Evolutionary conservation across 805 yeast species (phyloP), one percentile per base, ranked within the genome.

Genomic region (Kodamaea kakaduensis): DNA sequence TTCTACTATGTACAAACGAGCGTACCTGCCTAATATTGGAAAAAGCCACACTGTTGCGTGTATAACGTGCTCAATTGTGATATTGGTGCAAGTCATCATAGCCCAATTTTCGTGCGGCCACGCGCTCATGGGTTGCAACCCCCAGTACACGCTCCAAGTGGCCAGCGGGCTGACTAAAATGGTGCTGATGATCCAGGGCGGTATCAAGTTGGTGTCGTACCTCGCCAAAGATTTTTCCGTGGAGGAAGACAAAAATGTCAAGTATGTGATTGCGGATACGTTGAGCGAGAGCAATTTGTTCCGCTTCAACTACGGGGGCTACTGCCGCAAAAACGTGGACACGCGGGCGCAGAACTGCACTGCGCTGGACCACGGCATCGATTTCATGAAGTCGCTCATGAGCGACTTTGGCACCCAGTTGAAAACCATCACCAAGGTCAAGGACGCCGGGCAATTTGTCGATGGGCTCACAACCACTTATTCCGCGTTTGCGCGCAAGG

Each of bases 321-420:
- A 67, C 52, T 73, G 81, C 48, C 67, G 75, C 19, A 35, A 50
- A 4, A 64, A 61, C 22, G 38, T 43, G 30, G 39, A 41, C 10
- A 38, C 48, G 10, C 38, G 43, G 30, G 15, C 31, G 19, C 28
- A 45, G 33, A 31, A 51, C 42, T 46, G 78, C 42, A 49, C 39
- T 5, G 27, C 59, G 42, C 48, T 45, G 7, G 61, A 67, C 32
- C 49, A 54, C 32, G 78, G 77, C 1, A 50, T 73, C 37, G 79
- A 77, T 47, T 45, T 75, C 10, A 52, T 71, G 6, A 58, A 73
- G 6, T 68, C 69, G 9, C 52, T 75, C 10, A 59, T 75, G 8
- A 59, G 68, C 37, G 82, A 77, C 51, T 61, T 77, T 9, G 78
- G 76, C 3, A 56, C 54, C 2, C 76, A 69, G 42, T 52, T 72